phyloP scores from a whole-genome alignment of 2,329 filamentous ascomycete genomes.

The Mycosphaerelloides madeirae region DNA sequence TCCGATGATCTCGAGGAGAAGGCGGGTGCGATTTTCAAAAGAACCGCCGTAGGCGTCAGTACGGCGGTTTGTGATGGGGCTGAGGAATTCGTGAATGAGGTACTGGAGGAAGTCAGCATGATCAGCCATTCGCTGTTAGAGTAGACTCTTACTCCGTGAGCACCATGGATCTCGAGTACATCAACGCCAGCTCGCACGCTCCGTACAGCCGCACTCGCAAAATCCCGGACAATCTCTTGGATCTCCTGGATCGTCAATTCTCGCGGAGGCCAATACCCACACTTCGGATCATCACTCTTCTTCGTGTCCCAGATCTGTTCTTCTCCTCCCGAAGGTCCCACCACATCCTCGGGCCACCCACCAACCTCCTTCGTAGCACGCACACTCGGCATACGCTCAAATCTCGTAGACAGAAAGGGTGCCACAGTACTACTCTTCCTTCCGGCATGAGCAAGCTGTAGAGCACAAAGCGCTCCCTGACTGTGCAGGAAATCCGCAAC shows the following conservation, averaged over 20 bases:
- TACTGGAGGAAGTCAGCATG: constrained; percentile 41
- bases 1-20: constrained; percentile 61
- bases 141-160: constrained; percentile 53
- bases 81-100: constrained; percentile 65
- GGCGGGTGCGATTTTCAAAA: constrained; percentile 65
- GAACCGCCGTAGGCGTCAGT: constrained; percentile 63
- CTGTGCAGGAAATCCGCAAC: constrained; percentile 74
- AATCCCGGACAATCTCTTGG: constrained; percentile 57
- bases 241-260: constrained; percentile 64
- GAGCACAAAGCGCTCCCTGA: constrained; percentile 68
- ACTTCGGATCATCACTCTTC: constrained; percentile 23
- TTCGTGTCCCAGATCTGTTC: constrained; percentile 38
- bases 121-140: not conserved
- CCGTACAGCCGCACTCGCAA: constrained; percentile 56
- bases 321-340: constrained; percentile 49
- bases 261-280: constrained; percentile 35
- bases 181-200: constrained; percentile 62
- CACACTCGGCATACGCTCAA: constrained; percentile 38
- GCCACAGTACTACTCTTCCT: constrained; percentile 54
- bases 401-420: constrained; percentile 52
- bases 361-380: constrained; percentile 48
- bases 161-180: constrained; percentile 72
- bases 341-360: constrained; percentile 52
- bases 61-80: constrained; percentile 62
- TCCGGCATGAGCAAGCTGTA: constrained; percentile 79